Percentiles rank a stretch among this genome's conserved stretches.
These are phyloP conservation scores for Chlorella vulgaris DNA, from an alignment of 139 green algal species.

Conservation along the genomic window DNA sequence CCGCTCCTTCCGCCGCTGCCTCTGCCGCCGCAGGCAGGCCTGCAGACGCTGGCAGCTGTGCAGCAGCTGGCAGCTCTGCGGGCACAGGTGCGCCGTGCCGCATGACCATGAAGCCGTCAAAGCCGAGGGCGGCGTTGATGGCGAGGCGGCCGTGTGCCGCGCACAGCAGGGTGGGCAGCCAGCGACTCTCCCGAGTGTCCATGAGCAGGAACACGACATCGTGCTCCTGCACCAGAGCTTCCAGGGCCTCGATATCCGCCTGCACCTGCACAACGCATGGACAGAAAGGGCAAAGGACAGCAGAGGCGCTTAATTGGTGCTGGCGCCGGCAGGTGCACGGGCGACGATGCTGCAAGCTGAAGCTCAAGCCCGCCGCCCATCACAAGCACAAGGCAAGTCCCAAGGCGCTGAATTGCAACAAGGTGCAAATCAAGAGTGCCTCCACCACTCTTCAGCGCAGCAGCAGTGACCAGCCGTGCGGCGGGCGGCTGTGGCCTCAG, in stretches of 20 bases:
- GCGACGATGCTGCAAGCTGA: too few relatives aligned
- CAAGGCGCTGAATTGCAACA: too few relatives aligned
- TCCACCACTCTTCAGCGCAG: too few relatives aligned
- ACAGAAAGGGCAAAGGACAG: neutral
- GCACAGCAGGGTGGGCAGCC: slow-evolving; percentile 90
- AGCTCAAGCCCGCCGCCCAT: neutral
- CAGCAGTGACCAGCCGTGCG: too few relatives aligned
- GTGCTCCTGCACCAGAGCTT: slow-evolving; percentile 66
- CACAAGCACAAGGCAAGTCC: too few relatives aligned
- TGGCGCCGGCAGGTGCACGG: too few relatives aligned
- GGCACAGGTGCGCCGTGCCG: slow-evolving; percentile 56
- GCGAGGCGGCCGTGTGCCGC: slow-evolving; percentile 71
- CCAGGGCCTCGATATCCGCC: slow-evolving; percentile 47
- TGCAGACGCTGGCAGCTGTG: neutral
- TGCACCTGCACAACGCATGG: slow-evolving; percentile 31
- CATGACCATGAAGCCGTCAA: slow-evolving; percentile 91
- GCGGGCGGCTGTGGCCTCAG: too few relatives aligned
- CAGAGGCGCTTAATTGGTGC: neutral
- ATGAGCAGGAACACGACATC: slow-evolving; percentile 96
- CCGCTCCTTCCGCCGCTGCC: neutral
- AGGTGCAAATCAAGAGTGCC: too few relatives aligned
- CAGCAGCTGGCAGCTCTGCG: neutral
- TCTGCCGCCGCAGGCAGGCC: neutral
- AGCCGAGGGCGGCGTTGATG: slow-evolving; percentile 94
- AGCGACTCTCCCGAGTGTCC: slow-evolving; percentile 94